Evolutionary conservation across 495 filamentous ascomycete genomes (phyloP).

Genomic region (Talaromyces adpressus): DNA sequence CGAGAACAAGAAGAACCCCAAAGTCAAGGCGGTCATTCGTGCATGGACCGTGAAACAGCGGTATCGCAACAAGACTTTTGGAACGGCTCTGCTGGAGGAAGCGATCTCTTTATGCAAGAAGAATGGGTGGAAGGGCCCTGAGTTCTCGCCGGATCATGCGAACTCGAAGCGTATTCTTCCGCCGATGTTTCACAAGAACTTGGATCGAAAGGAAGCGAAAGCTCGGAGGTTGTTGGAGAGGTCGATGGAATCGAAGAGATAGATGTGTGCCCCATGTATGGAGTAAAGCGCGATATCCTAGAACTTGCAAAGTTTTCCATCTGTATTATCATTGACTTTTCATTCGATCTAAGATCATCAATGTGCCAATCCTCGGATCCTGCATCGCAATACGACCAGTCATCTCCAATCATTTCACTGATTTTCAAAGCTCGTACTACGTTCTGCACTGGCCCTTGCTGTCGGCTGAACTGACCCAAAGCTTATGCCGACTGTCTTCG

Average conservation of each 20-base stretch:
- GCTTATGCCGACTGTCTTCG: too few species aligned
- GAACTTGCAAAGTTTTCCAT: too few species aligned
- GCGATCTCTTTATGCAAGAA: conserved; percentile 50
- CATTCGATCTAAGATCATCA: too few species aligned
- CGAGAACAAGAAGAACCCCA: not conserved
- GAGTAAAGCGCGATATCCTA: too few species aligned
- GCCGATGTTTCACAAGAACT: conserved; percentile 48
- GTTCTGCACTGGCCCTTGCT: too few species aligned
- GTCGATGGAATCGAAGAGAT: not conserved
- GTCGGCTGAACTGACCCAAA: too few species aligned
- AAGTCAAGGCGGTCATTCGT: conserved; percentile 42
- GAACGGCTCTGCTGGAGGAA: conserved; percentile 58
- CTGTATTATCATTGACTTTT: too few species aligned
- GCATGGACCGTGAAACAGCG: conserved; percentile 67
- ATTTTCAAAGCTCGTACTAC: too few species aligned
- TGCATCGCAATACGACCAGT: too few species aligned
- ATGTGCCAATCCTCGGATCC: too few species aligned
- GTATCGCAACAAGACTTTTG: conserved; percentile 64
- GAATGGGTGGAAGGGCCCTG: conserved; percentile 46
- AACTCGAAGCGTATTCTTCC: conserved; percentile 56
- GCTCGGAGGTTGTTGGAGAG: conserved; percentile 43
- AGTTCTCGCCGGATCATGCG: conserved; percentile 62
- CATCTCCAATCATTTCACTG: too few species aligned
- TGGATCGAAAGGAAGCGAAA: conserved; percentile 49
- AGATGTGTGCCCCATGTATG: not conserved